These are phyloP conservation scores for Dryadomyces sulphureus DNA, from an alignment of 2,329 filamentous ascomycete species.

Conservation along the genomic window DNA sequence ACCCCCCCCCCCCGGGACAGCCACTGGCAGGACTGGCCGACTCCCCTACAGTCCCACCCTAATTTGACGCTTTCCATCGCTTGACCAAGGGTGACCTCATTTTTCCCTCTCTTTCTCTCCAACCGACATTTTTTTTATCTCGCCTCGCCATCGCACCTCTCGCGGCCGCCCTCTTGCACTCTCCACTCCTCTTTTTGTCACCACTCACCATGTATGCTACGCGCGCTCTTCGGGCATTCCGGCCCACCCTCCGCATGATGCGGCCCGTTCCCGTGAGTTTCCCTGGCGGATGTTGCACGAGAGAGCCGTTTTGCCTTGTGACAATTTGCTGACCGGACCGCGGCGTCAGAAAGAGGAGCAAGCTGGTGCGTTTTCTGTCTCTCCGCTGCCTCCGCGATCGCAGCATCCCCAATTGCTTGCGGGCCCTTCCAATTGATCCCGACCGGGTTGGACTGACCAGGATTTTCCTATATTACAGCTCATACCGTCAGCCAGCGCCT, in stretches of 20 bases:
- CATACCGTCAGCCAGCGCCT: conserved; percentile 95
- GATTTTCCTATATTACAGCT: conserved; percentile 34
- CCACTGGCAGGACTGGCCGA: no score
- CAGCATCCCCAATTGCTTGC: background rate
- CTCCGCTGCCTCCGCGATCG: background rate
- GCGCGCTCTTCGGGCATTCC: conserved; percentile 51
- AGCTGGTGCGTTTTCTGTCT: conserved; percentile 38
- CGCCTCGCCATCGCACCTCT: background rate
- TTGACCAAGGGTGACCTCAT: conserved; percentile 9
- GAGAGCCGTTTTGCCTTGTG: no score
- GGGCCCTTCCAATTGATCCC: background rate
- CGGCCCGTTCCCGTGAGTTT: conserved; percentile 56
- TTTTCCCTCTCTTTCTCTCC: conserved; percentile 4
- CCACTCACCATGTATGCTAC: conserved; percentile 43
- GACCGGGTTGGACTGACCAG: background rate
- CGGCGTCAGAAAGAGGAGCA: conserved; percentile 47
- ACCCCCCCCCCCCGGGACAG: no score
- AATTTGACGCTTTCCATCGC: conserved; percentile 8
- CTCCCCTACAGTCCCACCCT: conserved; percentile 8
- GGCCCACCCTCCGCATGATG: conserved; percentile 51
- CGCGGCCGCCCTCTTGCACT: background rate
- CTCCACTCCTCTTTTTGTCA: background rate
- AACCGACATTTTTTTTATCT: background rate
- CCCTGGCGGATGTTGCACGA: background rate
- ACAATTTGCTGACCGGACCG: conserved; percentile 1